These are phyloP conservation scores for Noccaea caerulescens DNA, from an alignment of 345 rosid genomes.

Conservation along the genomic window DNA sequence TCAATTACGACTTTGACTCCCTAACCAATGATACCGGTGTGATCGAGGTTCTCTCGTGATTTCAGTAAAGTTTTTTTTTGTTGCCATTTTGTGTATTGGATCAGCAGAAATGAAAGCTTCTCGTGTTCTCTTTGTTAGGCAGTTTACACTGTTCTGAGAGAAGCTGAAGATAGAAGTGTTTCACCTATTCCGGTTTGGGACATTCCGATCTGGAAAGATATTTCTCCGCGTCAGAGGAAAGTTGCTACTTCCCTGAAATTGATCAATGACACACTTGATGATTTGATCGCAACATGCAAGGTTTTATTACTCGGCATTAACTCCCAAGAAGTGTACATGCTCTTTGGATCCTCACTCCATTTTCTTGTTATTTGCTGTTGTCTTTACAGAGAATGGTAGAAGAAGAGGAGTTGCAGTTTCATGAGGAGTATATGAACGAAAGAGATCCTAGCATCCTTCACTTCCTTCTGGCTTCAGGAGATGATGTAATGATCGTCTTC, in stretches of 20 bases:
- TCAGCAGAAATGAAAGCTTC: conserved; percentile 5
- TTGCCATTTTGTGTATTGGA: conserved; percentile 7
- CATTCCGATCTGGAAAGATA: conserved; percentile 90
- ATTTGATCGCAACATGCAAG: conserved; percentile 87
- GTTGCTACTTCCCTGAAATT: conserved; percentile 74
- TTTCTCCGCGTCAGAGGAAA: conserved; percentile 84
- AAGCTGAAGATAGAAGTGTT: conserved; percentile 97
- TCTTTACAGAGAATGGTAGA: conserved; percentile 82
- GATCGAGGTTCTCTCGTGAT: conserved; percentile 66
- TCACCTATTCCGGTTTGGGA: conserved; percentile 94
- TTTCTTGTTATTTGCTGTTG: conserved; percentile 2
- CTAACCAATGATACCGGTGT: conserved; percentile 91
- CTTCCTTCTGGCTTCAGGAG: conserved; percentile 91
- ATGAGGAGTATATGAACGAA: conserved; percentile 91
- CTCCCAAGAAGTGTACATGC: conserved; percentile 4
- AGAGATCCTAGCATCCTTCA: conserved; percentile 97
- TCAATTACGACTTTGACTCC: conserved; percentile 94
- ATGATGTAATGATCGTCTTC: conserved; percentile 59
- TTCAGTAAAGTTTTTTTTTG: background rate
- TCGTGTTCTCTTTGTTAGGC: conserved; percentile 57
- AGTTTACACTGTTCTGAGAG: conserved; percentile 85
- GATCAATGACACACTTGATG: conserved; percentile 74
- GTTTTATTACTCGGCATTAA: conserved; percentile 41
- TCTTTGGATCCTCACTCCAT: conserved; percentile 12
- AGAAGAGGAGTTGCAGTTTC: conserved; percentile 88